A percentile compares a stretch with the other conserved stretches of the same genome.
phyloP scores from a whole-genome alignment of 257 asterid genomes.

The Mitragyna speciosa region DNA sequence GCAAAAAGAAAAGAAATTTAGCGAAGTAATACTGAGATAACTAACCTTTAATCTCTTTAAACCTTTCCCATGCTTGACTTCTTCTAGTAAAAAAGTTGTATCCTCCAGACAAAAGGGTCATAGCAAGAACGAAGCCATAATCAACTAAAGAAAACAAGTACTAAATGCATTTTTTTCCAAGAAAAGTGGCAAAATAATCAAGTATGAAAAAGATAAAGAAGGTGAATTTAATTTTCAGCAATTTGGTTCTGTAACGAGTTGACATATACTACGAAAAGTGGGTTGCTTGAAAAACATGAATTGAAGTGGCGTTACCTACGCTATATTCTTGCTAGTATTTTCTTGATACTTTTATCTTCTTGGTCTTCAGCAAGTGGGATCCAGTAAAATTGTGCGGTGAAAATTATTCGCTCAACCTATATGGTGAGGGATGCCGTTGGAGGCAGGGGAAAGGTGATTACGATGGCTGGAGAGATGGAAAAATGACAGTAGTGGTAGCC shows the following conservation, averaged over 20 bases:
- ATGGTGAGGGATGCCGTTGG: neutral
- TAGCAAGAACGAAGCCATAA: too few relatives aligned
- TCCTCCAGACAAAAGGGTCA: neutral
- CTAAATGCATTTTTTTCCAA: neutral
- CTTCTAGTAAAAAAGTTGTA: neutral
- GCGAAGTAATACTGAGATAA: neutral
- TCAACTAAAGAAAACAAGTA: too few relatives aligned
- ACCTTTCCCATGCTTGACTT: slow-evolving; percentile 71
- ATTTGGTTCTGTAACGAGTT: too few relatives aligned
- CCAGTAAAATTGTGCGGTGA: neutral
- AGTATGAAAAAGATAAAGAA: neutral
- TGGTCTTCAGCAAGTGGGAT: neutral
- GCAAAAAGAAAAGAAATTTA: neutral
- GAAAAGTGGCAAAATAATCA: too few relatives aligned
- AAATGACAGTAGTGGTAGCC: neutral
- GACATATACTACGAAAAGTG: too few relatives aligned
- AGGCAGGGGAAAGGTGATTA: neutral
- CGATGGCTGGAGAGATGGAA: neutral
- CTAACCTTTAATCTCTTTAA: slow-evolving; percentile 78
- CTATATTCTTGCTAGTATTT: neutral
- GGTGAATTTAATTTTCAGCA: neutral
- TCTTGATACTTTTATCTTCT: neutral
- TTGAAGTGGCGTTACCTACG: neutral
- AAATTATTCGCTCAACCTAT: neutral
- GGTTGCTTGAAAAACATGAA: neutral